Conservation (phyloP, 768 basidiomycete genomes). For the Naematelia aurantialba region DNA sequence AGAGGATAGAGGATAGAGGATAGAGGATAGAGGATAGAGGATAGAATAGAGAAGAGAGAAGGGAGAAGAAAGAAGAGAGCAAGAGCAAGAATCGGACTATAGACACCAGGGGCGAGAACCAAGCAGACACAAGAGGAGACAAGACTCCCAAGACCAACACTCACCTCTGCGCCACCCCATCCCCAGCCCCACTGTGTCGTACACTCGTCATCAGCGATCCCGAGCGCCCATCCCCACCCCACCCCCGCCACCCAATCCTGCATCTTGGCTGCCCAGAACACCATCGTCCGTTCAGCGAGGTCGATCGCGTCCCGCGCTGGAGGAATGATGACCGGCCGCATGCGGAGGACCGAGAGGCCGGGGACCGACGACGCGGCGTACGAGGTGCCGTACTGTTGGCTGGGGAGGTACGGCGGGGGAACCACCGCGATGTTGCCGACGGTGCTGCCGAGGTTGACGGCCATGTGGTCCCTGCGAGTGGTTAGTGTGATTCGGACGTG, state of each 20-base stretch:
- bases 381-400: conserved; percentile 21
- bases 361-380: conserved; percentile 1
- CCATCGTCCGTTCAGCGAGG: conserved; percentile 37
- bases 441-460: no score
- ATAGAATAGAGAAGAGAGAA: no score
- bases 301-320: conserved; percentile 43
- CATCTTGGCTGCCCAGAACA: conserved; percentile 47
- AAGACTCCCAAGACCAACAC: no score
- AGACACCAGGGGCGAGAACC: no score
- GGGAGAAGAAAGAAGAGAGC: no score
- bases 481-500: no score
- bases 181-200: conserved; percentile 43
- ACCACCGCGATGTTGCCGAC: no score
- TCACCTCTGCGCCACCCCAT: conserved; percentile 22
- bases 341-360: conserved; percentile 13
- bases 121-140: no score
- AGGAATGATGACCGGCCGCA: conserved; percentile 41
- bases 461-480: no score
- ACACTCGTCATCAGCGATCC: conserved; percentile 36
- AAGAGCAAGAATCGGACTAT: no score
- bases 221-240: conserved; percentile 43
- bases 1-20: not conserved
- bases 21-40: not conserved
- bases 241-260: conserved; percentile 41
- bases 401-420: conserved; percentile 24